Evolutionary conservation across 371 early-diverging fungal species (phyloP), one percentile per base, ranked within the genome.

Genomic region (Syncephalastrum sp.): DNA sequence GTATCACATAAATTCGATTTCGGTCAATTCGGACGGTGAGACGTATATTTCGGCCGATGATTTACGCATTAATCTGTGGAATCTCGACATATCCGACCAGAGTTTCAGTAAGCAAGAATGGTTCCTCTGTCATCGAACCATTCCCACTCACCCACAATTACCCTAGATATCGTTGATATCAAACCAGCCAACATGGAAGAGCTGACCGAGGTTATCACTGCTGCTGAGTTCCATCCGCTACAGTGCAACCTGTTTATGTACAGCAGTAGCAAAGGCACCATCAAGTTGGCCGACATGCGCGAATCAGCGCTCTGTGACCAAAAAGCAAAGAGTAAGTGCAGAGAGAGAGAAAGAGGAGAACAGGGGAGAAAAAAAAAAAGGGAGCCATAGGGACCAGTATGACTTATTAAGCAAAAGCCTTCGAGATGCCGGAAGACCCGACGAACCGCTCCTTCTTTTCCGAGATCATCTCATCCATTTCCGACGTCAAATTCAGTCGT

Each of bases 121-220:
- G 42, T 46, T 27, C 2, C 12, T 43, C 33, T 42, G 25, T 38
- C 47, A 38, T 27, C 3, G 5, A 52, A 15, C 49, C 43, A 46
- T 54, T 42, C 33, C 51, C 38, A 25, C 27, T 49, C 44, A n/a
- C 25, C 43, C 12, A 33, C 25, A 0, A 42, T 19, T 53, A 10
- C 10, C n/a, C n/a, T 63, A 77, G 91, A 92, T 67, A 91, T 95
- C 68, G 93, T 98, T 19, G 97, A 98, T 68, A 93, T 96, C 58
- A 98, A 97, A 71, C 96, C 97, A 19, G 87, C 89, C 16, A 94
- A 92, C 63, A 92, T 93, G 91, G 95, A 95, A 60, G 97, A 97
- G 57, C 72, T 96, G 61, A 93, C 92, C 19, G 96, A 95, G 70
- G 97, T 98, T 47, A 96, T 98, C 58, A 97, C 97, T 16, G 87